A percentile compares a stretch with the other conserved stretches of the same genome.
Conservation (phyloP, 164 flowering plant genomes). For the Magnolia changhungtana region DNA sequence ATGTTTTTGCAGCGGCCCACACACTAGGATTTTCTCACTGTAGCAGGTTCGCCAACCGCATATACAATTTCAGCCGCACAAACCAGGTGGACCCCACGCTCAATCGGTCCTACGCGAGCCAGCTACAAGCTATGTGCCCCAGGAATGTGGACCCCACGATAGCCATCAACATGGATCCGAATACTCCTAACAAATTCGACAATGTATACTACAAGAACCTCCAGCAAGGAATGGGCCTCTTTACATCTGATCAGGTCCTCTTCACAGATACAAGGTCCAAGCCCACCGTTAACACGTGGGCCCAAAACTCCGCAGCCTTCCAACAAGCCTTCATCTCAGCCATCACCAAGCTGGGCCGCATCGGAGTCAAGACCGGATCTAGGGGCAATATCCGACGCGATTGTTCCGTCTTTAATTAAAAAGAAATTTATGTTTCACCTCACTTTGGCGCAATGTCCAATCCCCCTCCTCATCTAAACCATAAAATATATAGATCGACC, state of each 20-base stretch:
- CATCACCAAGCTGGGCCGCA: slow-evolving; percentile 77
- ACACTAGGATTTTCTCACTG: slow-evolving; percentile 79
- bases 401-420: slow-evolving; percentile 33
- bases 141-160: slow-evolving; percentile 63
- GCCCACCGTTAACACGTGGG: slow-evolving; percentile 54
- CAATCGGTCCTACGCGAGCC: slow-evolving; percentile 41
- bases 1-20: slow-evolving; percentile 52
- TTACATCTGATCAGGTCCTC: slow-evolving; percentile 81
- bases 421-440: background rate
- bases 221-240: slow-evolving; percentile 60
- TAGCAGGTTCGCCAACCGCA: slow-evolving; percentile 41
- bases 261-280: slow-evolving; percentile 55
- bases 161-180: slow-evolving; percentile 83
- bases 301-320: slow-evolving; percentile 43
- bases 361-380: slow-evolving; percentile 54
- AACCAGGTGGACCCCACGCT: slow-evolving; percentile 55
- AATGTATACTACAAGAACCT: slow-evolving; percentile 73
- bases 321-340: slow-evolving; percentile 55
- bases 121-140: slow-evolving; percentile 62
- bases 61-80: slow-evolving; percentile 39
- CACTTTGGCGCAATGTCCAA: no score
- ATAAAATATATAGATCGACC: no score
- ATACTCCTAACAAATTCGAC: slow-evolving; percentile 63
- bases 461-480: no score
- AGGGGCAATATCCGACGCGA: slow-evolving; percentile 48